Conservation (phyloP, 2,329 filamentous ascomycete genomes). For the Dactylellina haptotyla region DNA sequence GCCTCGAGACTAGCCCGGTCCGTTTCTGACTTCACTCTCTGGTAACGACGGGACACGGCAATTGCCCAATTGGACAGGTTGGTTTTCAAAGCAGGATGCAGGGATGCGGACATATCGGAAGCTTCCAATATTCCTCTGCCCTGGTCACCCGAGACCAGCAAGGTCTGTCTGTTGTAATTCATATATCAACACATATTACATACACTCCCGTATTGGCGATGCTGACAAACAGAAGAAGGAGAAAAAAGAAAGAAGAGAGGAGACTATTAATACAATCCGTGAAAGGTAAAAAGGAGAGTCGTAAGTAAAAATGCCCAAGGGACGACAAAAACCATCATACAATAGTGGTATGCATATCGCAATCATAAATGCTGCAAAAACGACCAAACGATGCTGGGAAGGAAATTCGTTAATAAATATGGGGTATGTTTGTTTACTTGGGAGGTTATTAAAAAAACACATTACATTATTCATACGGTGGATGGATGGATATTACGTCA, state of each 20-base stretch:
- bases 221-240: neutral
- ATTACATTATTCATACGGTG: too few species aligned
- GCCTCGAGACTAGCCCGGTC: neutral
- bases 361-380: too few species aligned
- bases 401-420: too few species aligned
- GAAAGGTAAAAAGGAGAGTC: conserved; percentile 6
- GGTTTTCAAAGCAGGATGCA: conserved; percentile 29
- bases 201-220: neutral
- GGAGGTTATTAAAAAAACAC: too few species aligned
- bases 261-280: conserved; percentile 9
- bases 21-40: neutral
- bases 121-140: neutral
- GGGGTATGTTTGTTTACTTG: too few species aligned
- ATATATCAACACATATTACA: neutral
- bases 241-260: neutral
- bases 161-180: neutral
- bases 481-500: too few species aligned
- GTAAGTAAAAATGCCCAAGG: neutral
- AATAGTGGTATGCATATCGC: too few species aligned
- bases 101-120: neutral
- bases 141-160: neutral
- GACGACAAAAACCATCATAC: neutral
- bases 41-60: neutral
- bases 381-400: too few species aligned
- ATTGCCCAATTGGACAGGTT: conserved; percentile 18